A percentile compares a stretch with the other conserved stretches of the same genome.
These are phyloP conservation scores for Apophysomyces ossiformis DNA, from an alignment of 371 early-diverging fungal species.

Conservation along the genomic window DNA sequence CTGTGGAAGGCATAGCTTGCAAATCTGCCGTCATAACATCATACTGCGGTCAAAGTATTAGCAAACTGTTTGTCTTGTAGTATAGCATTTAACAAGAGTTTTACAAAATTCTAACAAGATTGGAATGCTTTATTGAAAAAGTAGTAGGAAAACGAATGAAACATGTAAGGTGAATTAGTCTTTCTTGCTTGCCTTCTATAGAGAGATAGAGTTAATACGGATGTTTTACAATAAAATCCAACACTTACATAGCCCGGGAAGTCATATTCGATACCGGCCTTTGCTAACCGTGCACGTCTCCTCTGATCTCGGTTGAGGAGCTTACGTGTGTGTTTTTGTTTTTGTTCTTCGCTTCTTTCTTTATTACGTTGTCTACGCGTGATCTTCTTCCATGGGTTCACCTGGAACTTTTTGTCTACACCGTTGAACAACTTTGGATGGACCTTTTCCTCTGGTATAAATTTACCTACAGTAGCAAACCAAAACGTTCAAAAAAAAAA, in stretches of 20 bases:
- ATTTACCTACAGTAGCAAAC: constrained; percentile 29
- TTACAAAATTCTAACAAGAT: background rate
- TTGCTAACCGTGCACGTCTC: constrained; percentile 60
- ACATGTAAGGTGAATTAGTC: background rate
- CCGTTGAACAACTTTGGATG: constrained; percentile 76
- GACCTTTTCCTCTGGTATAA: constrained; percentile 69
- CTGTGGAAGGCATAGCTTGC: too few relatives aligned
- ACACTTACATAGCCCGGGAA: constrained; percentile 67
- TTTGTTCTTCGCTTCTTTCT: constrained; percentile 53
- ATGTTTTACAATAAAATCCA: background rate
- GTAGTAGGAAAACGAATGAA: background rate
- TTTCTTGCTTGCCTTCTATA: constrained; percentile 6
- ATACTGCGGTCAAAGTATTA: too few relatives aligned
- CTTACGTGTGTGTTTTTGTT: constrained; percentile 38
- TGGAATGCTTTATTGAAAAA: constrained; percentile 1
- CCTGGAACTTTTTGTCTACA: constrained; percentile 64
- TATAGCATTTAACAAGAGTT: background rate
- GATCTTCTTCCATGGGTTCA: constrained; percentile 58
- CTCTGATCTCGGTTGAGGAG: constrained; percentile 58
- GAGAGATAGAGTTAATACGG: background rate
- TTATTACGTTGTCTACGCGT: constrained; percentile 64
- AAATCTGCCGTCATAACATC: too few relatives aligned
- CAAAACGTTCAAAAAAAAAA: background rate
- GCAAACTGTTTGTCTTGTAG: too few relatives aligned
- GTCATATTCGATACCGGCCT: constrained; percentile 81